Base-by-base conservation (phyloP, 2,329 filamentous ascomycete species). In the Alternaria sp. region DNA sequence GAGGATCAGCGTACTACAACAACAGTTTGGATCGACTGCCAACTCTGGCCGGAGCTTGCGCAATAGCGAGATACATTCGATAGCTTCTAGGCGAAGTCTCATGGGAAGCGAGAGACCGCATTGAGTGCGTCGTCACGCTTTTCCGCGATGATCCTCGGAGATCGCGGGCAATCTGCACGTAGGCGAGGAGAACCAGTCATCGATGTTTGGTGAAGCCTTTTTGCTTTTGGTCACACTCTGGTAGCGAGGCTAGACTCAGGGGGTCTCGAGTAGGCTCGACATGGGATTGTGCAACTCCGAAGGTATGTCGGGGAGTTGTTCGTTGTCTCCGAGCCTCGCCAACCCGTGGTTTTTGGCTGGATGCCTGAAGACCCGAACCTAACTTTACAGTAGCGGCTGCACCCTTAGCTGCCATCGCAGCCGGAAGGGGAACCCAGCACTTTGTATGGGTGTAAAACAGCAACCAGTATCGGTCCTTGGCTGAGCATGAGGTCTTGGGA, bases 221-320 rank as follows among this genome's bases (percentile, higher is more conserved):
- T 43, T 60, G 59, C 44, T 19, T 50, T 60, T 59, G 43, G 46
- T 60, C 63, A 61, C 57, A 36, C 25, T 15, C 19, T 32, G 46
- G 54, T 52, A 65, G 57, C 59, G 56, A 52, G 8, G 28, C 25
- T 58, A 45, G 59, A 13, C 30, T 50, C 43, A 45, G 55, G 40
- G 56, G 61, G 65, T 32, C 56, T 64, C 43, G 13, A 57, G 57
- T 59, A 68, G 67, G 61, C 67, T 67, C 65, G 56, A 62, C 30
- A 51, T 56, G n/a, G 59, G 6, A 50, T 44, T 57, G 30, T 52
- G 55, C 46, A 50, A 23, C 44, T 49, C 59, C 30, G 56, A 55
- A 43, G 55, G 49, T 26, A 53, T 56, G 53, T 65, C 59, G 61
- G 66, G 66, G 66, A 61, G 59, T 54, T 57, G 53, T 28, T 67